Base-by-base conservation (phyloP, 2,329 filamentous ascomycete genomes). In the Phialophora tarda region DNA sequence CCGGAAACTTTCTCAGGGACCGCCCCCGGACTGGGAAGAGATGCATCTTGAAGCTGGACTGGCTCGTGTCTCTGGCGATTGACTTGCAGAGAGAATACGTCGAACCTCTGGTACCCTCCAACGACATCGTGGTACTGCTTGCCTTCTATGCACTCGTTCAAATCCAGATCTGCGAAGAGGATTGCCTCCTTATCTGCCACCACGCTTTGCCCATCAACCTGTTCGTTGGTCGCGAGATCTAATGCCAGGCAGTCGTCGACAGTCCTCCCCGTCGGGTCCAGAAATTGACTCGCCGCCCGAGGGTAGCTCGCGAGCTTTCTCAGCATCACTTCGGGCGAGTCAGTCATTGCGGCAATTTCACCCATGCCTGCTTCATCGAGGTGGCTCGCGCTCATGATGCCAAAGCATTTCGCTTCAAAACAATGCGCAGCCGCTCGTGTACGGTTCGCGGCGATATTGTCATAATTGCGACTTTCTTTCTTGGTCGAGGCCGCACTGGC, bases 41-140 rank as follows among this genome's bases (percentile, higher is more conserved):
- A 48, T 21, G 24, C 48, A 28, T 57, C 58, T 30, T 55, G 47
- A 30, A 65, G 54, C n/a, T 60, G 47, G 48, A 75, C 74, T 0
- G 80, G 80, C 14, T 77, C 66, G 26, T 74, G 71, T 14, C 81
- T 76, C 14, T 72, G 76, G 1, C 82, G 74, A 66, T 84, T 76
- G 0, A 86, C 81, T 34, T 78, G 82, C 8, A 86, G 60, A 32
- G 84, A 77, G 69, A 86, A 87, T 1, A 87, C 76, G 71, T 86
- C 84, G 2, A 83, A 72, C 1, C 85, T 75, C 72, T 86, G 85
- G 73, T 86, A 86, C 0, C 83, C 83, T 0, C 84, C 84, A 1
- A 83, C 82, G 2, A 85, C 78, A 73, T 86, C 85, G 65, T 86
- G 84, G 66, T 83, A 86, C 71, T 86, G 84, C 69, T 87, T 87